Percentiles rank a stretch among this genome's conserved stretches.
phyloP scores from a whole-genome alignment of 345 rosid species.

The Arabidopsis suecica region DNA sequence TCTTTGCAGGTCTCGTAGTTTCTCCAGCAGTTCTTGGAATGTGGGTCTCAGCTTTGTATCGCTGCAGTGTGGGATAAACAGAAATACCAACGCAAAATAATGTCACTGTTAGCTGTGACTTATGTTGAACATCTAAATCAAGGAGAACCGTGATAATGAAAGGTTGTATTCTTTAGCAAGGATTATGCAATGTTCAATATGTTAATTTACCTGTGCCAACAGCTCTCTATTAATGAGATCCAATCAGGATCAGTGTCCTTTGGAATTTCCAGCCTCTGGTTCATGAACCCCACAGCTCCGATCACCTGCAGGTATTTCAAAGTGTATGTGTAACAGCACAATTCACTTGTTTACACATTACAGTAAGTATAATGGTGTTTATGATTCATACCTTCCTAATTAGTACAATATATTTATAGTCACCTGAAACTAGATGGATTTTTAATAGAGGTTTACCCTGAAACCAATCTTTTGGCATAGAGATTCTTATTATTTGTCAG shows the following conservation, averaged over 20 bases:
- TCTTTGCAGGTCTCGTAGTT: conserved; percentile 76
- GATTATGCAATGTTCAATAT: background rate
- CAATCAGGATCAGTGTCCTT: conserved; percentile 76
- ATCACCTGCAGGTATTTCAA: conserved; percentile 67
- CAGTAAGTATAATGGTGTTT: background rate
- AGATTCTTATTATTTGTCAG: background rate
- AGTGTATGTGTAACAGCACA: background rate
- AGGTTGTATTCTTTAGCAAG: background rate
- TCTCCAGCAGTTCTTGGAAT: conserved; percentile 85
- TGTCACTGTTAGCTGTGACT: conserved; percentile 5
- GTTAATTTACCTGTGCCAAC: conserved; percentile 81
- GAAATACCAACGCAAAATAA: background rate
- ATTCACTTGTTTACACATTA: conserved; percentile 16
- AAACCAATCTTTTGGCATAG: conserved; percentile 10
- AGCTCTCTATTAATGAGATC: conserved; percentile 83
- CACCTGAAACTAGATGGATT: background rate
- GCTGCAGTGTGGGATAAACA: conserved; percentile 50
- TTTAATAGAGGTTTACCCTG: conserved; percentile 6
- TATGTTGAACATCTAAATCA: conserved; percentile 4
- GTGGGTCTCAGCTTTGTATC: conserved; percentile 77
- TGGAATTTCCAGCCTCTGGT: conserved; percentile 87
- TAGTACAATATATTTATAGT: background rate
- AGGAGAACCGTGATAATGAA: background rate
- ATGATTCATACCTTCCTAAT: background rate
- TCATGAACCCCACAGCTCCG: conserved; percentile 97